Evolutionary conservation across 176 grass and related monocot genomes (phyloP).

Genomic region (Oryza rufipogon): DNA sequence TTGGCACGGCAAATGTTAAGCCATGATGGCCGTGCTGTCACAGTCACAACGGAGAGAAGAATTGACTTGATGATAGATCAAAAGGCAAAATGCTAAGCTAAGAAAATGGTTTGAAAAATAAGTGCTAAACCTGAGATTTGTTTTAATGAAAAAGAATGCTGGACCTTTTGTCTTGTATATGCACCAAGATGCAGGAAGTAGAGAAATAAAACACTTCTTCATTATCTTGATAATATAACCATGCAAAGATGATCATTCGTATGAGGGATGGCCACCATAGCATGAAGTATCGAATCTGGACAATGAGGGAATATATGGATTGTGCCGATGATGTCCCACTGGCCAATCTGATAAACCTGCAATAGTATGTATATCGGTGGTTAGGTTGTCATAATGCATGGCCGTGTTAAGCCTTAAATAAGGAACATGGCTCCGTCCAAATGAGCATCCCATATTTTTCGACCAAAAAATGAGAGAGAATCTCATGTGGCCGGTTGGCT

Average conservation of each 20-base stretch:
- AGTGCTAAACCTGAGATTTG: not conserved
- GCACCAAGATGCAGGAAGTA: not conserved
- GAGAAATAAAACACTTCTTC: not conserved
- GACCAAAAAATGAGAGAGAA: not conserved
- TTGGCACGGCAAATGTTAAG: not conserved
- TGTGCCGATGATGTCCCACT: not conserved
- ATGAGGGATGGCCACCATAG: not conserved
- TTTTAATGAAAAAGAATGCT: not conserved
- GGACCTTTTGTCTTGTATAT: not conserved
- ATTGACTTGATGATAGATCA: conserved; percentile 23
- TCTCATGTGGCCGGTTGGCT: conserved; percentile 5
- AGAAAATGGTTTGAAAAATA: not conserved
- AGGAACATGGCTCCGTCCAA: conserved; percentile 35
- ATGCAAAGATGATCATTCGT: not conserved
- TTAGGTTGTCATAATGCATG: not conserved
- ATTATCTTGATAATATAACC: not conserved
- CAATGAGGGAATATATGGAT: not conserved
- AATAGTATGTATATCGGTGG: not conserved
- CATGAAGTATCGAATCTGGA: not conserved
- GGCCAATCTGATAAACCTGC: not conserved
- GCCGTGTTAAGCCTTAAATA: conserved; percentile 24
- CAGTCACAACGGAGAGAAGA: conserved; percentile 3
- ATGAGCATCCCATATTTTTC: not conserved
- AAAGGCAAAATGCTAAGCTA: not conserved
- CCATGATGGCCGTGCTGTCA: conserved; percentile 20